Evolutionary conservation across 352 stramenopile species (phyloP).

Genomic region (Pythium folliculosum): DNA sequence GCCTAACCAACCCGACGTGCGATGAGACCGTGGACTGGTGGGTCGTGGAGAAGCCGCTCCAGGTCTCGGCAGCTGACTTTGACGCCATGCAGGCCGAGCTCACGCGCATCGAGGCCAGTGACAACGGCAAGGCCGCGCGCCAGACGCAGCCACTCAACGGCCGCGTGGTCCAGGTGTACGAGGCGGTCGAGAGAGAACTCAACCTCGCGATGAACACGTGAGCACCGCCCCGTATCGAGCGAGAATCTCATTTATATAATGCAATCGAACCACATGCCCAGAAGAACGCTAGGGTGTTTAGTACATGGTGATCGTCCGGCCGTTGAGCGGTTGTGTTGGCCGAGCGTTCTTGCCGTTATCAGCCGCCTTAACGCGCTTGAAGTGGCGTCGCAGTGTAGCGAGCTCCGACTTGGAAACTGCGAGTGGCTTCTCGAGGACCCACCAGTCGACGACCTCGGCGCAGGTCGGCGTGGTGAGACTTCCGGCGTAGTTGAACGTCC

Average conservation of each 20-base stretch:
- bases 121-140: slow-evolving; percentile 10
- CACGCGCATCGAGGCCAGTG: slow-evolving; percentile 19
- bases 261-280: background rate
- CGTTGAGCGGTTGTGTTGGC: slow-evolving; percentile 28
- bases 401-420: slow-evolving; percentile 44
- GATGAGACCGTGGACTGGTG: slow-evolving; percentile 38
- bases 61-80: slow-evolving; percentile 21
- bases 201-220: no score
- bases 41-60: slow-evolving; percentile 24
- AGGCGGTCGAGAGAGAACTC: no score
- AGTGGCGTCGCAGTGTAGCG: slow-evolving; percentile 22
- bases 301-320: slow-evolving; percentile 16
- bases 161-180: no score
- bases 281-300: background rate
- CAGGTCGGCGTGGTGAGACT: slow-evolving; percentile 63
- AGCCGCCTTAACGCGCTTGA: slow-evolving; percentile 3
- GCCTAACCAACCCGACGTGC: slow-evolving; percentile 36
- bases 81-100: slow-evolving; percentile 20
- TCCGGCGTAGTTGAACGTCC: slow-evolving; percentile 66
- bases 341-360: slow-evolving; percentile 22
- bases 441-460: slow-evolving; percentile 62
- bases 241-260: no score
- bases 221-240: no score
- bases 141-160: no score
- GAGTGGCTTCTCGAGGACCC: slow-evolving; percentile 54